Conservation (phyloP, 2,329 filamentous ascomycete genomes). For the Neocatenulostroma microsporum region DNA sequence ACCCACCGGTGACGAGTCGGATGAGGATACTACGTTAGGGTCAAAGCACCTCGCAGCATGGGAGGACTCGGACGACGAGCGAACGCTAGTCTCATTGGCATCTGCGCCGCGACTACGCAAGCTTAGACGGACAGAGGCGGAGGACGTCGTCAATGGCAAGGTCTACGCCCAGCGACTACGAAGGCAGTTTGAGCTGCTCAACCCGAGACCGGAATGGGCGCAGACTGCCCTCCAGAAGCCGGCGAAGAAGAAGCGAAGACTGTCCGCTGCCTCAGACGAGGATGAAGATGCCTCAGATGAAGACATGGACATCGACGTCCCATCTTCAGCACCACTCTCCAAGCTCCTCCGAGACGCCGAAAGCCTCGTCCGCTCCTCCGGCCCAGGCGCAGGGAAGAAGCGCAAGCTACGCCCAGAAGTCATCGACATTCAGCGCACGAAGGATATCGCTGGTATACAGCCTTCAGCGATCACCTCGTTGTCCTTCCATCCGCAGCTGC, state of each 20-base stretch:
- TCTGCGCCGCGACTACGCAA: conserved; percentile 70
- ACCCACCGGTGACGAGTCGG: conserved; percentile 32
- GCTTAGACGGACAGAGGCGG: conserved; percentile 67
- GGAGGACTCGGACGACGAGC: conserved; percentile 95
- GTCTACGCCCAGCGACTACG: conserved; percentile 78
- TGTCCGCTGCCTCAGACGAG: conserved; percentile 30
- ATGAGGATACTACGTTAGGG: conserved; percentile 32
- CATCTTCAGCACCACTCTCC: conserved; percentile 70
- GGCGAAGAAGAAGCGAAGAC: conserved; percentile 42
- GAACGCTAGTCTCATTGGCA: conserved; percentile 73
- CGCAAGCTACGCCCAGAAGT: conserved; percentile 76
- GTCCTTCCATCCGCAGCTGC: conserved; percentile 80
- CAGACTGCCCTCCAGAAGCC: conserved; percentile 35
- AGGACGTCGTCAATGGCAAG: conserved; percentile 77
- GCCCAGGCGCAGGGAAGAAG: conserved; percentile 46
- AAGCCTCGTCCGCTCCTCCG: conserved; percentile 50
- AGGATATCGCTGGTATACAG: conserved; percentile 74
- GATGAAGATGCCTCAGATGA: conserved; percentile 33
- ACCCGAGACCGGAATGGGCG: conserved; percentile 57
- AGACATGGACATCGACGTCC: conserved; percentile 45
- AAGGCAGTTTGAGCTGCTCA: conserved; percentile 57
- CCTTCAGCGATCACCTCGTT: conserved; percentile 71
- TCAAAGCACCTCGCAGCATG: conserved; percentile 56
- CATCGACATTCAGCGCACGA: conserved; percentile 79
- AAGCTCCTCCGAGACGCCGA: conserved; percentile 68